Evolutionary conservation across 148 eudicot species (phyloP), one percentile per base, ranked within the genome.

Genomic region (Amaranthus cruentus): DNA sequence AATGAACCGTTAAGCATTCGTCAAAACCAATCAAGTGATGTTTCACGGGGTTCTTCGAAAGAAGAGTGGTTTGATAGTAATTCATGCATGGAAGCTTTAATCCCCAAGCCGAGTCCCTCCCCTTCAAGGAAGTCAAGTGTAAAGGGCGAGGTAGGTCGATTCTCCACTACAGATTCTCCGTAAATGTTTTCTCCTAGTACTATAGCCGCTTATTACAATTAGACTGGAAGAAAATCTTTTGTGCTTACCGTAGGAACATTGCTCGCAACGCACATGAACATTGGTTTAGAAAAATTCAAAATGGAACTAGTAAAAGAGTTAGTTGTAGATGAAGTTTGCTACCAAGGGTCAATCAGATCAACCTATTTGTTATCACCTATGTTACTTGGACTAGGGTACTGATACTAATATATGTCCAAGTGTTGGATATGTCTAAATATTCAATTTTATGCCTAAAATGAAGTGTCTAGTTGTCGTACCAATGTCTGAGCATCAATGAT

Each of bases 111-210:
- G 44, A 54, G 43, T 74, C 9, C 80, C 44, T 69, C 78, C 66
- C 47, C 61, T 70, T 79, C 80, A 42, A 85, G 75, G 76, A 90
- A 83, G 79, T 80, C 76, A 11, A 47, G 79, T 58, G 57, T 58
- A 67, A 82, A 84, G 80, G 84, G 80, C 66, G 97, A 91, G 98
- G 98, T 88, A 83, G 52, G 81, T 65, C 56, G 63, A 55, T 47
- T 56, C 50, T 70, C 65, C 5, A 43, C 49, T 18, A 0, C 9
- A n/a, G 11, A 47, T 47, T 47, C 3, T 67, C 7, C 5, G 14
- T 2, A 67, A 50, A 9, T 28, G 5, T 49, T 48, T 47, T 47
- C 6, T 67, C 4, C 9, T 28, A 50, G 49, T 21, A 2, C 7
- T 49, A 7, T 18, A 28, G 38, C 38, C 38, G 38, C 38, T 28